Conservation (phyloP, 768 basidiomycete genomes). For the Candolleomyces efflorescens region DNA sequence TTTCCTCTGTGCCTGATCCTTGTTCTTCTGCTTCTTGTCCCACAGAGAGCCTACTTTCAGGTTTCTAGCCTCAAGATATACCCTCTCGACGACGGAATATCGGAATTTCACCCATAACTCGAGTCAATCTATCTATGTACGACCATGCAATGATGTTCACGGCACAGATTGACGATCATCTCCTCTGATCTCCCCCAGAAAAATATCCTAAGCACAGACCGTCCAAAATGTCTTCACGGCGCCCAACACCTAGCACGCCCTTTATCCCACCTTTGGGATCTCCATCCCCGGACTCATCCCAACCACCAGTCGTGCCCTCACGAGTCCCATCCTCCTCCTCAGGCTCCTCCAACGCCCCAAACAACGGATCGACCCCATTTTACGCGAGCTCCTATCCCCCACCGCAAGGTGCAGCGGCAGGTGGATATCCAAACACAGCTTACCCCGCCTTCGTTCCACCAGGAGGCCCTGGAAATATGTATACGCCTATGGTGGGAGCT, state of each 20-base stretch:
- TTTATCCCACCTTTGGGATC: constrained; percentile 14
- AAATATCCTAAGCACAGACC: neutral
- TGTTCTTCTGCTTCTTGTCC: neutral
- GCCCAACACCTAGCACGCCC: constrained; percentile 6
- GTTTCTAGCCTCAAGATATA: neutral
- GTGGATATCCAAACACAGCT: neutral
- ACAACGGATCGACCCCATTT: constrained; percentile 3
- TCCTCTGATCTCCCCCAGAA: neutral
- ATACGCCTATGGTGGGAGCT: neutral
- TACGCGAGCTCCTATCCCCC: neutral
- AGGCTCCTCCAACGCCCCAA: neutral
- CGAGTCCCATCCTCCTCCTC: constrained; percentile 1
- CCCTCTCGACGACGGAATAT: neutral
- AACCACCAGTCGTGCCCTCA: constrained; percentile 6
- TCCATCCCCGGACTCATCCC: constrained; percentile 1
- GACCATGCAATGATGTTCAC: neutral
- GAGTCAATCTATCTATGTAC: neutral
- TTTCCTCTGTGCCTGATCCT: neutral
- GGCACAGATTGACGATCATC: neutral
- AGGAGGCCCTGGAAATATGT: neutral
- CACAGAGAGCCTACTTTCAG: neutral
- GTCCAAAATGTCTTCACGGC: constrained; percentile 6
- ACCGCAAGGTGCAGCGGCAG: neutral
- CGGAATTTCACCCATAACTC: neutral
- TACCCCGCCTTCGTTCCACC: neutral